A percentile compares a stretch with the other conserved stretches of the same genome.
Conservation (phyloP, 2,329 filamentous ascomycete genomes). For the Alternaria brassicicola region DNA sequence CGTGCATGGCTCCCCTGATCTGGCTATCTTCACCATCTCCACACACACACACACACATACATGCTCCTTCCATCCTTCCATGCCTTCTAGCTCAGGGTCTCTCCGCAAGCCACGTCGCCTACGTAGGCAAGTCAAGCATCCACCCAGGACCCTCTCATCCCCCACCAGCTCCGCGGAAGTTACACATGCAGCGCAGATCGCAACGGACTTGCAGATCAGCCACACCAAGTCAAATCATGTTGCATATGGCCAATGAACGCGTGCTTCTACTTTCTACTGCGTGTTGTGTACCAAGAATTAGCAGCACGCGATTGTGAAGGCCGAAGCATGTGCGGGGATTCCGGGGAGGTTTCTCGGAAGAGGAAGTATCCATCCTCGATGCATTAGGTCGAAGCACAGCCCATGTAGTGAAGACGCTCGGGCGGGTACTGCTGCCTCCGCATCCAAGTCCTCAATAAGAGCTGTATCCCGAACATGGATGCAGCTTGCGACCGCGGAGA, state of each 20-base stretch:
- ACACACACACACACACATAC: neutral
- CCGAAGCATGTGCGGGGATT: slow-evolving; percentile 1
- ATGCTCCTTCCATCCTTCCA: slow-evolving; percentile 6
- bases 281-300: neutral
- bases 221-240: neutral
- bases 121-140: slow-evolving; percentile 17
- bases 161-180: slow-evolving; percentile 14
- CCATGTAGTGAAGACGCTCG: slow-evolving; percentile 4
- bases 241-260: slow-evolving; percentile 4
- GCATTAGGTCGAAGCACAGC: neutral
- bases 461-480: neutral
- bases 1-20: neutral
- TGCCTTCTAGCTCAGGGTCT: slow-evolving; percentile 19
- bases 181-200: slow-evolving; percentile 20
- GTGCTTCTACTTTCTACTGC: neutral
- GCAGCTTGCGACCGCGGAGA: neutral
- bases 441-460: neutral
- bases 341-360: slow-evolving; percentile 6
- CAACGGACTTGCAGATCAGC: slow-evolving; percentile 19
- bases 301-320: neutral
- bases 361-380: slow-evolving; percentile 11
- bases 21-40: neutral
- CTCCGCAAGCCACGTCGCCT: slow-evolving; percentile 13
- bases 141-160: slow-evolving; percentile 6
- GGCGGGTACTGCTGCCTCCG: neutral